phyloP scores from a whole-genome alignment of 148 eudicot genomes.

The Arbutus unedo region DNA sequence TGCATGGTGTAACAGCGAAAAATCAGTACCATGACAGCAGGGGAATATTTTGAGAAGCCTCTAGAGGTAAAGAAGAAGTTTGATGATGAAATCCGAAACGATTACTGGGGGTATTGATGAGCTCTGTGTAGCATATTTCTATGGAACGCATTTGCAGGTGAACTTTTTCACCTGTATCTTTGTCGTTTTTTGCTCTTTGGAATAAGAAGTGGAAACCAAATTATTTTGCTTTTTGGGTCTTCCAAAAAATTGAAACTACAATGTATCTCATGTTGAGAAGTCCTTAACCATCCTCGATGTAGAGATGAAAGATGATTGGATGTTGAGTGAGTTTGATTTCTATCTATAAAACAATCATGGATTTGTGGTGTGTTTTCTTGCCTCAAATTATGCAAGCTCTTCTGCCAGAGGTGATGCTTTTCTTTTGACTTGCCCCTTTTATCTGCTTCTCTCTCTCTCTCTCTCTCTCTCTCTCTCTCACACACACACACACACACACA shows the following conservation, averaged over 20 bases:
- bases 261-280: conserved; percentile 7
- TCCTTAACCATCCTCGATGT: not conserved
- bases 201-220: conserved; percentile 17
- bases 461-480: no score
- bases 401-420: not conserved
- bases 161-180: conserved; percentile 5
- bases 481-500: no score
- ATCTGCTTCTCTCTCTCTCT: not conserved
- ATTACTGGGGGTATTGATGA: conserved; percentile 80
- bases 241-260: conserved; percentile 9
- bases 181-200: conserved; percentile 4
- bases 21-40: conserved; percentile 98
- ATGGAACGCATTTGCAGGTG: conserved; percentile 10
- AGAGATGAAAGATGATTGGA: not conserved
- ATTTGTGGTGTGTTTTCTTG: not conserved
- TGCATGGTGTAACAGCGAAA: conserved; percentile 45
- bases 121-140: not conserved
- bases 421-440: not conserved
- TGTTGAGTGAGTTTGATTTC: conserved; percentile 7
- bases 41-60: conserved; percentile 91
- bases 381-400: not conserved
- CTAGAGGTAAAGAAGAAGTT: conserved; percentile 96
- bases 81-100: conserved; percentile 93
- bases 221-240: conserved; percentile 4
- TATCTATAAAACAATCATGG: not conserved